Evolutionary conservation across 2,329 filamentous ascomycete species (phyloP), one percentile per base, ranked within the genome.

Genomic region (Ophiosphaerella herpotricha): DNA sequence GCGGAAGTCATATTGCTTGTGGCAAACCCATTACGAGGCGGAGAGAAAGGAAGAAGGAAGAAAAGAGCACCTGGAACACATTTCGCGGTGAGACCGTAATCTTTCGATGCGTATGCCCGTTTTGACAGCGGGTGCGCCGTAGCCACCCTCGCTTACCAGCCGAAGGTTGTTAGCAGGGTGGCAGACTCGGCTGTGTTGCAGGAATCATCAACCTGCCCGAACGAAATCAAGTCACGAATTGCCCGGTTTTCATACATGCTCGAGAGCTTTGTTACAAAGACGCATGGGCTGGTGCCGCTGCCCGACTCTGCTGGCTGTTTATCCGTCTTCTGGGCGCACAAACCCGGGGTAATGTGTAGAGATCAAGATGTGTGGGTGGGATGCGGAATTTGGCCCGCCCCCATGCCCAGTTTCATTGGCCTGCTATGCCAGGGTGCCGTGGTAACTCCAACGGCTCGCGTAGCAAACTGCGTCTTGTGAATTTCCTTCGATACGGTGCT

Each of bases 101-200:
- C n/a, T 32, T 33, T 26, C 46, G 38, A 31, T 39, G 43, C 38
- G 35, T 32, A 41, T 45, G 43, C 45, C 42, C 41, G 21, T 32
- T 51, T 31, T 43, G 50, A 41, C 37, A 47, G 50, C 48, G 35
- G 33, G 34, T 24, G 29, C 35, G 39, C 46, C 18, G 18, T 21
- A 21, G 18, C 18, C 50, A 26, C 35, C 46, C 52, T 64, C 61
- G 61, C 54, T 60, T 64, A 54, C 55, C 48, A 63, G 48, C 56
- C 60, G 61, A 64, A 51, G 54, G 48, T 39, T 32, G 42, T 38
- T 41, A 45, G 50, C 45, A 48, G 48, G 24, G 18, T 21, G 18
- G 4, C 4, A 21, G 18, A 21, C 45, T 46, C 33, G 46, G 37
- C 42, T 48, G 33, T 23, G 37, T 39, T 34, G 36, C 36, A 46